These are phyloP conservation scores for Erysimum cheiri DNA, from an alignment of 441 rosid genomes.

Conservation along the genomic window DNA sequence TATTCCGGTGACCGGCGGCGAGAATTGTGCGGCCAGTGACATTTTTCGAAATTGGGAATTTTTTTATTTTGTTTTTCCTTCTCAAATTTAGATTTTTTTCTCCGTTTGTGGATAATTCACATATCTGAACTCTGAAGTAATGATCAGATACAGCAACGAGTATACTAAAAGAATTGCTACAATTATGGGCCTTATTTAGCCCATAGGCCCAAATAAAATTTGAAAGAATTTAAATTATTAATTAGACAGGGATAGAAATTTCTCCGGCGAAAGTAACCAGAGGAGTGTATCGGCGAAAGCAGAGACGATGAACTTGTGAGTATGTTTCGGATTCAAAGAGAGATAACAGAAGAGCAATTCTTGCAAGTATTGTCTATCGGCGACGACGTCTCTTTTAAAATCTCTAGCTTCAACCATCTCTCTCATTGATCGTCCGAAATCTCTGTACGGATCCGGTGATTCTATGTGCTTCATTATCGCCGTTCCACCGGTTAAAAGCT, in stretches of 20 bases:
- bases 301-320: slow-evolving; percentile 70
- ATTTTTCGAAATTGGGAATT: slow-evolving; percentile 23
- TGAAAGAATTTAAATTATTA: slow-evolving; percentile 4
- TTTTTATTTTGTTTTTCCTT: background rate
- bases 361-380: slow-evolving; percentile 72
- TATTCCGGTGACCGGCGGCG: slow-evolving; percentile 36
- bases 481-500: slow-evolving; percentile 51
- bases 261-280: slow-evolving; percentile 47
- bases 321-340: slow-evolving; percentile 64
- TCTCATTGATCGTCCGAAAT: slow-evolving; percentile 76
- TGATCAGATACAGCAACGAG: slow-evolving; percentile 10
- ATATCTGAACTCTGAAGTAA: slow-evolving; percentile 4
- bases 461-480: slow-evolving; percentile 59
- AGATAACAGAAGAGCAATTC: slow-evolving; percentile 81
- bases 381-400: slow-evolving; percentile 47
- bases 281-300: slow-evolving; percentile 80
- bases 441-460: slow-evolving; percentile 78
- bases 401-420: slow-evolving; percentile 90
- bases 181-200: slow-evolving; percentile 18
- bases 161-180: background rate
- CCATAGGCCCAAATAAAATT: slow-evolving; percentile 15
- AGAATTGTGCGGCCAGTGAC: slow-evolving; percentile 48
- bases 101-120: slow-evolving; percentile 28
- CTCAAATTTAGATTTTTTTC: background rate
- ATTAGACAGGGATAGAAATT: slow-evolving; percentile 9